Conservation (phyloP, 495 filamentous ascomycete genomes). For the Neurospora sp. region DNA sequence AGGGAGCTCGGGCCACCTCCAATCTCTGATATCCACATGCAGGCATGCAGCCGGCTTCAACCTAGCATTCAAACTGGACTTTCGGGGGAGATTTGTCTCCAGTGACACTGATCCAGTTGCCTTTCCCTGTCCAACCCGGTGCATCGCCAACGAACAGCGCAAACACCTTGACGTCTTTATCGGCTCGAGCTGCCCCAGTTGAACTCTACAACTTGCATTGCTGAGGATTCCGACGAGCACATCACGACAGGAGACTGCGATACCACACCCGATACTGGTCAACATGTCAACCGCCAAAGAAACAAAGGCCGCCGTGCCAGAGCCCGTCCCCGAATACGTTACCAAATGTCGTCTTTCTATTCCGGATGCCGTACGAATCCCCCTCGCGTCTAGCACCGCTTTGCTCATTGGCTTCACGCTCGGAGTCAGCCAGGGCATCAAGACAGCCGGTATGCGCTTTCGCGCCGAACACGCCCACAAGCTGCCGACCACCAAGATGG, state of each 20-base stretch:
- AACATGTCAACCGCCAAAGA: conserved; percentile 7
- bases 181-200: not conserved
- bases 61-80: not conserved
- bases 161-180: not conserved
- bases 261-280: not conserved
- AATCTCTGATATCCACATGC: not conserved
- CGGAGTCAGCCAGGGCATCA: conserved; percentile 62
- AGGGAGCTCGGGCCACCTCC: conserved; percentile 16
- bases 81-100: not conserved
- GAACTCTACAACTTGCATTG: not conserved
- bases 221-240: not conserved
- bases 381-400: conserved; percentile 45
- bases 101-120: not conserved
- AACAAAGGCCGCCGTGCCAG: conserved; percentile 1
- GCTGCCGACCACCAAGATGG: conserved; percentile 64
- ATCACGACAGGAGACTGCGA: not conserved
- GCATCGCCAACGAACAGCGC: not conserved
- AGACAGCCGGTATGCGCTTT: conserved; percentile 66
- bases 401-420: conserved; percentile 57
- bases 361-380: conserved; percentile 47
- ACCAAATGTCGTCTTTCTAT: conserved; percentile 50
- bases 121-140: not conserved
- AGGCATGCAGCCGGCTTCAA: conserved; percentile 20
- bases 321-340: conserved; percentile 5
- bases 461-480: conserved; percentile 90